Base-by-base conservation (phyloP, 2,329 filamentous ascomycete genomes). In the Penicillium sp. region DNA sequence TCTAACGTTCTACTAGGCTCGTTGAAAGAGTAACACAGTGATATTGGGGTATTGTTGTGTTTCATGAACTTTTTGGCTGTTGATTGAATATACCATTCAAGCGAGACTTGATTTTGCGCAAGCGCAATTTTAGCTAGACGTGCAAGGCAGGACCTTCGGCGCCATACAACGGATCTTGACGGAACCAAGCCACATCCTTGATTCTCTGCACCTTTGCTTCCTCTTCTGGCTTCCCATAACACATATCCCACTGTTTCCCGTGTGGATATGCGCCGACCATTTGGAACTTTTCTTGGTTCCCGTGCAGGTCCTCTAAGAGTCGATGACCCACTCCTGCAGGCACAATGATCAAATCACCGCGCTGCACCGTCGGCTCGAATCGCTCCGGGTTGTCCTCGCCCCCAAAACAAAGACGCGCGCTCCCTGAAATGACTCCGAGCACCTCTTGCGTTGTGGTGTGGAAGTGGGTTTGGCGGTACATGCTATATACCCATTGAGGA, bases 381-480 rank as follows among this genome's bases (percentile, higher is more conserved):
- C 78, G 73, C 0, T 68, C 73, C 0, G 82, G 79, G 57, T 88
- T 89, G 0, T 76, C 73, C 60, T 87, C 85, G 15, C 85, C 84
- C 5, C 86, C 86, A 59, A 90, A 89, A 58, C 85, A 87, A 1
- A 90, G 74, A 35, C 72, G 77, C 0, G 87, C 86, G 25, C 73
- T 77, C 0, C 87, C 86, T 3, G 71, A 71, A 40, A 79, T 78
- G 46, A 89, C 78, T 60, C 79, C 82, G 3, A 90, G 79, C 3
- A 89, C 80, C 72, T 89, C 86, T 66, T 89, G 86, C 0, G 82
- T 80, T 0, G 80, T 88, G 62, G 78, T 83, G 72, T 90, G 86
- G 68, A 86, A 90, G 71, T 89, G 86, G 1, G 80, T 83, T 6
- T 79, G 81, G 35, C 68, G 70, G 69, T 86, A 89, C 86, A 89